These are phyloP conservation scores for Cyberlindnera lachancei DNA, from an alignment of 805 yeast genomes.

Conservation along the genomic window DNA sequence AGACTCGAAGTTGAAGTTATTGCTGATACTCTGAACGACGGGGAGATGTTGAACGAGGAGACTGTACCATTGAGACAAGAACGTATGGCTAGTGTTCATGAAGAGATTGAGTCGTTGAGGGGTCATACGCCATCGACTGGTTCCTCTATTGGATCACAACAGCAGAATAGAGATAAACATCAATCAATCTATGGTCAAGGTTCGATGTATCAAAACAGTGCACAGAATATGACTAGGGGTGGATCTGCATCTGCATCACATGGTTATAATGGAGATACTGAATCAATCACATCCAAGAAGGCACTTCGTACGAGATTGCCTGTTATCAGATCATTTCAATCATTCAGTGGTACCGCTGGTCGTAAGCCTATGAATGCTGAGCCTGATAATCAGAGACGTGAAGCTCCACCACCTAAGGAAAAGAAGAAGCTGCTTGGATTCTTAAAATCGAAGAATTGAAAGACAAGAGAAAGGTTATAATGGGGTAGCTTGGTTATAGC, in stretches of 20 bases:
- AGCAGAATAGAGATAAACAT: no score
- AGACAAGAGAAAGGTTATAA: no score
- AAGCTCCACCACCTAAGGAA: neutral
- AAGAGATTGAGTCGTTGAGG: no score
- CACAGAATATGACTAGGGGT: neutral
- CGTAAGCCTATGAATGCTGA: neutral
- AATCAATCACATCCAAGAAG: constrained; percentile 1
- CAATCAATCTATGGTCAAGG: no score
- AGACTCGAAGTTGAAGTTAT: constrained; percentile 1
- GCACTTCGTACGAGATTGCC: neutral
- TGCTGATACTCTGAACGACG: constrained; percentile 1
- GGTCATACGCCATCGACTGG: no score
- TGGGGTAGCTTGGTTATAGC: no score
- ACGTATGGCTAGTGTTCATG: no score
- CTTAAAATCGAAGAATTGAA: no score
- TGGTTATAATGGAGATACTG: neutral
- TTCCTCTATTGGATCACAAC: no score
- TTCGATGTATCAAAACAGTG: no score
- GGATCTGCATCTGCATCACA: neutral
- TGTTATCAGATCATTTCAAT: neutral
- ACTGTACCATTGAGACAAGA: no score
- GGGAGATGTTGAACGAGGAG: no score
- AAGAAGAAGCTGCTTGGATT: constrained; percentile 2
- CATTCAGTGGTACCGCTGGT: neutral
- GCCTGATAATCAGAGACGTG: neutral